Conservation (phyloP, 176 grass and related monocot genomes). For the Luzula sylvatica region DNA sequence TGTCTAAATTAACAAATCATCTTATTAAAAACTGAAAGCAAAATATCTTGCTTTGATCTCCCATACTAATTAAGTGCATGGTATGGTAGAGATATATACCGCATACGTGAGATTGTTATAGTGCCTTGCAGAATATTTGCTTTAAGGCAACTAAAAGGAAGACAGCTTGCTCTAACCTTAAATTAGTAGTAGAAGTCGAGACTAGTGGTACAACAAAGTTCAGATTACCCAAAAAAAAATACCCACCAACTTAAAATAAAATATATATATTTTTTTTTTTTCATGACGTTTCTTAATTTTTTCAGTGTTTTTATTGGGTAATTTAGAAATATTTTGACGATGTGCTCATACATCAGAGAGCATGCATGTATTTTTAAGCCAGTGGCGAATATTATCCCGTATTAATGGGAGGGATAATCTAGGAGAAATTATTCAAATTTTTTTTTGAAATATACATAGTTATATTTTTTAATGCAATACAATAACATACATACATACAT, state of each 20-base stretch:
- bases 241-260: background rate
- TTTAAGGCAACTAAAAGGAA: conserved; percentile 19
- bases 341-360: background rate
- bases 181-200: conserved; percentile 17
- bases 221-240: background rate
- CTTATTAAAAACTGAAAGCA: conserved; percentile 6
- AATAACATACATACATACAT: too few relatives aligned
- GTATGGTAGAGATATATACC: background rate
- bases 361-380: too few relatives aligned
- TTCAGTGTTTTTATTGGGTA: background rate
- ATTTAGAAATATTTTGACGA: background rate
- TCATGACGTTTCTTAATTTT: background rate
- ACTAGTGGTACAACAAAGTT: background rate
- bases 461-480: too few relatives aligned
- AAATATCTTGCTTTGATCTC: conserved; percentile 10
- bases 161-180: conserved; percentile 43
- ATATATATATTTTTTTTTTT: background rate
- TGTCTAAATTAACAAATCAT: conserved; percentile 9
- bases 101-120: background rate
- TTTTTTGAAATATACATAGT: too few relatives aligned
- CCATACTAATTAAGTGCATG: conserved; percentile 10
- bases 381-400: too few relatives aligned
- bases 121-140: background rate
- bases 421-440: too few relatives aligned
- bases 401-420: too few relatives aligned